Conservation (phyloP, 768 basidiomycete species). For the Hydnum rufescens region DNA sequence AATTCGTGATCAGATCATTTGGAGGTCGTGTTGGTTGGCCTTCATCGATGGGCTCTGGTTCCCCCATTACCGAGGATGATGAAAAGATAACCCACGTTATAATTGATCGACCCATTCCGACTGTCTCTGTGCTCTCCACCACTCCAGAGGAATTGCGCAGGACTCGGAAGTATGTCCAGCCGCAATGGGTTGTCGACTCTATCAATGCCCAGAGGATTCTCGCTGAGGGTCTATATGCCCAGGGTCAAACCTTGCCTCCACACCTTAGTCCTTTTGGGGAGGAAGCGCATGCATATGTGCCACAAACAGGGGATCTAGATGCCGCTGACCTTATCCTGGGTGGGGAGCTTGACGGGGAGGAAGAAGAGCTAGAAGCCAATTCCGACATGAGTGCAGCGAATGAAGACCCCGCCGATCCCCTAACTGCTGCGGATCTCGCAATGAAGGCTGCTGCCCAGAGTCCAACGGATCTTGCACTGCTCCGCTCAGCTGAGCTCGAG, state of each 20-base stretch:
- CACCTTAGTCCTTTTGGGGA: constrained; percentile 93
- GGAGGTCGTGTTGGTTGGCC: constrained; percentile 90
- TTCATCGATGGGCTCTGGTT: constrained; percentile 57
- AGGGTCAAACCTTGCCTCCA: constrained; percentile 74
- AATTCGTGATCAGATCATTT: constrained; percentile 81
- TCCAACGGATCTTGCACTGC: constrained; percentile 39
- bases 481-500: constrained; percentile 76
- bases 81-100: constrained; percentile 85
- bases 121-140: constrained; percentile 27
- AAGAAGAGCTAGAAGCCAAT: constrained; percentile 15
- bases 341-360: constrained; percentile 17
- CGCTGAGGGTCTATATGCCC: constrained; percentile 66
- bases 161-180: constrained; percentile 77
- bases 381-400: constrained; percentile 16
- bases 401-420: constrained; percentile 16
- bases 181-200: constrained; percentile 96
- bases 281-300: constrained; percentile 56
- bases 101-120: constrained; percentile 54
- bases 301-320: constrained; percentile 20
- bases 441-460: constrained; percentile 15
- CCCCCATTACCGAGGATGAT: constrained; percentile 58
- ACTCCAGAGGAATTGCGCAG: constrained; percentile 35
- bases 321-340: constrained; percentile 18
- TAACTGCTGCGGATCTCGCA: constrained; percentile 5
- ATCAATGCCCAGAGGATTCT: constrained; percentile 75